These are phyloP conservation scores for Sordariomycetes sp. DNA, from an alignment of 2,329 filamentous ascomycete species.

Conservation along the genomic window DNA sequence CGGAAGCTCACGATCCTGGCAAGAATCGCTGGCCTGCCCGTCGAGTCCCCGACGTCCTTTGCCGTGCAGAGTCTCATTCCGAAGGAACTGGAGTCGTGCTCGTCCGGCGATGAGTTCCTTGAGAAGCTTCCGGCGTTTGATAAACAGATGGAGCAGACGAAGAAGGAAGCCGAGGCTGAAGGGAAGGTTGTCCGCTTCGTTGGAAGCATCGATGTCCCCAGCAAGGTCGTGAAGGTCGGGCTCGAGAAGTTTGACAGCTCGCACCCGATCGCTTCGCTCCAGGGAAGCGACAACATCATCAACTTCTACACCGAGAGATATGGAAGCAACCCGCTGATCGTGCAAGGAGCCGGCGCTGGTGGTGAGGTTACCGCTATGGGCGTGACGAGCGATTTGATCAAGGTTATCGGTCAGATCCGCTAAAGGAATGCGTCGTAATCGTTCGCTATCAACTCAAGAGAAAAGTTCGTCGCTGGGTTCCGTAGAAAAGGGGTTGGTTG, in stretches of 20 bases:
- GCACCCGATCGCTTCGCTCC: slow-evolving; percentile 85
- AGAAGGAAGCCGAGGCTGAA: slow-evolving; percentile 71
- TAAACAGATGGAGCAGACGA: slow-evolving; percentile 77
- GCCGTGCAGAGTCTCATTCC: slow-evolving; percentile 92
- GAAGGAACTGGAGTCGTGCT: slow-evolving; percentile 65
- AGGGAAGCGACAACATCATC: slow-evolving; percentile 98
- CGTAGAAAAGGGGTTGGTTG: not conserved
- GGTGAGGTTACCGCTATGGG: slow-evolving; percentile 97
- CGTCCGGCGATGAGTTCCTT: slow-evolving; percentile 79
- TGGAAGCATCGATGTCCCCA: slow-evolving; percentile 79
- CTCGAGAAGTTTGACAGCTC: slow-evolving; percentile 80
- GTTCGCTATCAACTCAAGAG: not conserved
- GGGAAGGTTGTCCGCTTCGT: slow-evolving; percentile 93
- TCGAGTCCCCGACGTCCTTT: slow-evolving; percentile 79
- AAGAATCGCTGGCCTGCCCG: slow-evolving; percentile 67
- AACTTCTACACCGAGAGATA: slow-evolving; percentile 97
- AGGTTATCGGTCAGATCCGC: slow-evolving; percentile 66
- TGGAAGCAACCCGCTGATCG: slow-evolving; percentile 78
- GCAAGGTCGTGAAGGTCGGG: slow-evolving; percentile 78
- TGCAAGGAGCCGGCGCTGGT: slow-evolving; percentile 89
- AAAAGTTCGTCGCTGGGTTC: not conserved
- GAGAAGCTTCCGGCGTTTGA: slow-evolving; percentile 72
- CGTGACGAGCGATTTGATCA: slow-evolving; percentile 85
- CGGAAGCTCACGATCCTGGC: slow-evolving; percentile 93
- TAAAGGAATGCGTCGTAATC: slow-evolving; percentile 7